phyloP scores from a whole-genome alignment of 371 early-diverging fungal species.

The Rhizopus microsporus region DNA sequence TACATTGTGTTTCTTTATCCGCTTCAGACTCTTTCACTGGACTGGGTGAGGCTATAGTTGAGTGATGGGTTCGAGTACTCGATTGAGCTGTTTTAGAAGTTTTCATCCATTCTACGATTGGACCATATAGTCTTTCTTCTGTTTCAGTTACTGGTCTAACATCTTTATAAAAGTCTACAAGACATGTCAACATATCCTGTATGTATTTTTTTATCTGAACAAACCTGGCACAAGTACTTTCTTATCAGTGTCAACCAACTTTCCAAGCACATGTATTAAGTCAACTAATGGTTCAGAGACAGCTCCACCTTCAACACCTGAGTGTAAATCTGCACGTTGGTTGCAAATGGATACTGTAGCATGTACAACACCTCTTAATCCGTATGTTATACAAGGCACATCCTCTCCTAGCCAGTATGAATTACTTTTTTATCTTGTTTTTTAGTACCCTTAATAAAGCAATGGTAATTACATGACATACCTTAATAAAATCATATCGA shows the following conservation, averaged over 20 bases:
- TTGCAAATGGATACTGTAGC: constrained; percentile 55
- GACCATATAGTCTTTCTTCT: constrained; percentile 60
- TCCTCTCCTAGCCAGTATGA: constrained; percentile 75
- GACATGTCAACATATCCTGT: background rate
- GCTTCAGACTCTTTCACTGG: constrained; percentile 13
- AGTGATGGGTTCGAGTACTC: constrained; percentile 36
- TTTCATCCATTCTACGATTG: constrained; percentile 51
- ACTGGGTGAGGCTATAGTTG: constrained; percentile 33
- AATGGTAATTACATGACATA: constrained; percentile 13
- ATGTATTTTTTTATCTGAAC: background rate
- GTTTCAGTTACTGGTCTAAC: constrained; percentile 52
- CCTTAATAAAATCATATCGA: constrained; percentile 75
- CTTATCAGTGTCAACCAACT: constrained; percentile 60
- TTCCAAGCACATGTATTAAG: constrained; percentile 67
- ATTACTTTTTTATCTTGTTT: constrained; percentile 29
- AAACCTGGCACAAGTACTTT: constrained; percentile 72
- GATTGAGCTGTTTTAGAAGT: constrained; percentile 27
- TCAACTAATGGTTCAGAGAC: constrained; percentile 78
- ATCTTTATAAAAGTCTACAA: constrained; percentile 60
- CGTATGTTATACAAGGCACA: constrained; percentile 71
- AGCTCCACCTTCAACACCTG: constrained; percentile 87
- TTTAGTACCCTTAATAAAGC: background rate
- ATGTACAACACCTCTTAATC: constrained; percentile 75
- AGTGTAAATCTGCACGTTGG: constrained; percentile 70
- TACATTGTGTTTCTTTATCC: constrained; percentile 25